These are phyloP conservation scores for Lophiostoma macrostomum DNA, from an alignment of 495 filamentous ascomycete species.

Conservation along the genomic window DNA sequence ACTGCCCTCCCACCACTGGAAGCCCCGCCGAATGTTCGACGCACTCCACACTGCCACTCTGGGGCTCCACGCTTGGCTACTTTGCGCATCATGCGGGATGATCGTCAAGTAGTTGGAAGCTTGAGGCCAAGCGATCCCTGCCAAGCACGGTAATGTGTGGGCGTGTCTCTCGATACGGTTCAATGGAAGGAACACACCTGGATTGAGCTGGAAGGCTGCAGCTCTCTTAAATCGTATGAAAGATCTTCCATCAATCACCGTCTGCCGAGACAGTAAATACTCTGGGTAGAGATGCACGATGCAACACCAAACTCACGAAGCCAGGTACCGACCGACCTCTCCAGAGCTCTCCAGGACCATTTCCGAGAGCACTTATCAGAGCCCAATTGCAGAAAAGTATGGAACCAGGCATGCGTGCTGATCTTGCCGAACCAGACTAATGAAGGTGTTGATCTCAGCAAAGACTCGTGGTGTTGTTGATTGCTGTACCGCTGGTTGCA, in stretches of 20 bases:
- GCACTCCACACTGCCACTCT: conserved; percentile 9
- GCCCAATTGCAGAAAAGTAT: neutral
- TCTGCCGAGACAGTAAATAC: neutral
- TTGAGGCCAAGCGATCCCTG: neutral
- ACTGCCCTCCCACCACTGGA: neutral
- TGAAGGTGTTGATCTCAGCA: no score
- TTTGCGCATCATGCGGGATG: neutral
- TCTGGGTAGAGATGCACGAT: no score
- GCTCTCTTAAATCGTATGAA: neutral
- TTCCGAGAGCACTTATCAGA: no score
- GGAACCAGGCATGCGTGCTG: no score
- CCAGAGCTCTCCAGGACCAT: no score
- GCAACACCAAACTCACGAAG: no score
- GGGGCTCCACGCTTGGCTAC: neutral
- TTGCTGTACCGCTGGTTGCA: neutral
- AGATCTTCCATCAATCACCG: conserved; percentile 10
- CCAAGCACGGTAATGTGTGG: conserved; percentile 7
- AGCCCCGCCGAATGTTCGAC: conserved; percentile 11
- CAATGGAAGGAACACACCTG: conserved; percentile 4
- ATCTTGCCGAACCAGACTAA: no score
- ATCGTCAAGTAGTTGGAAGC: neutral
- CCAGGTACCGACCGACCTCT: no score
- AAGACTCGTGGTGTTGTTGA: no score
- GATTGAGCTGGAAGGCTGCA: no score
- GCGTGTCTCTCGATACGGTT: conserved; percentile 3